Base-by-base conservation (phyloP, 768 basidiomycete species). In the Hericium rajendrae region DNA sequence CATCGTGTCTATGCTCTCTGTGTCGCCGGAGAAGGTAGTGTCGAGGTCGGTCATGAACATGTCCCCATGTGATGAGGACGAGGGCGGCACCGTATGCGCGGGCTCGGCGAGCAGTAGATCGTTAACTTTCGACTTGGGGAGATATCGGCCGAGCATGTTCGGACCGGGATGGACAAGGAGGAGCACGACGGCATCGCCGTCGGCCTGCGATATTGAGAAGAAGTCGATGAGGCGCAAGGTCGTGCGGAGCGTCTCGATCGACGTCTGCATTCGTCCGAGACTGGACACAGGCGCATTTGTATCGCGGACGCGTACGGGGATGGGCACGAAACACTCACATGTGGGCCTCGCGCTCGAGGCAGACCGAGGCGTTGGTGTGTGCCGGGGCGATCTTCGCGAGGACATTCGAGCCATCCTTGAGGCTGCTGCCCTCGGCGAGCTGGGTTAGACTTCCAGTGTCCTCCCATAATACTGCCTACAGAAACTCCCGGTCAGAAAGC, bases 321-420 rank as follows among this genome's bases (percentile, higher is more conserved):
- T 32, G 9, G 32, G 6, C 32, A 8, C 32, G 32, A 48, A 28
- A 54, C 51, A 51, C 62, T 40, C 67, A 85, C 85, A 86, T 82
- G 69, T 86, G 85, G 3, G 83, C 82, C 69, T 88, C 86, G 56
- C 85, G 74, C 65, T 87, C 85, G 38, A 88, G 70, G 68, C 79
- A 83, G 74, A 87, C 80, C 3, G 85, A 84, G 15, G 80, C 85
- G 67, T 86, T 85, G 9, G 84, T 83, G 60, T 85, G 83, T 8
- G 84, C 82, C 38, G 83, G 79, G 5, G 84, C 85, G 62, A 88
- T 84, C 72, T 88, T 88, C 1, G 86, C 86, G 32, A 88, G 70
- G 4, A 86, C 80, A 58, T 76, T 79, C 4, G 83, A 82, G 38
- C 83, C 79, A 65, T 86, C 85, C 71, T 86, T 86, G 59, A 87